Conservation (phyloP, 129 eudicot species). For the Pseudognaphalium luteoalbum region DNA sequence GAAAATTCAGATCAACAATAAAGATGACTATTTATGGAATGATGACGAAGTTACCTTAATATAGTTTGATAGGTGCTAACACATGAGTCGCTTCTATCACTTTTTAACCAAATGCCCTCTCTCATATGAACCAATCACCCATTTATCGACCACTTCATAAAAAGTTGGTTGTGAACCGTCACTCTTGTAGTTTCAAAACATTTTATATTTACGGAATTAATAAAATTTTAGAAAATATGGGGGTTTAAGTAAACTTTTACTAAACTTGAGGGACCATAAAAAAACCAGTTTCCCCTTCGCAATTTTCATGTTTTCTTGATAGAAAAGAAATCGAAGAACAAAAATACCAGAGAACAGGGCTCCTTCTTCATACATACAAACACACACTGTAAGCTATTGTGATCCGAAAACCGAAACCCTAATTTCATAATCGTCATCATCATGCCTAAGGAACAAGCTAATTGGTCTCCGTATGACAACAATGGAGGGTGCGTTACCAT, state of each 20-base stretch:
- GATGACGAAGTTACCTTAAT: no score
- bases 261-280: conserved; percentile 20
- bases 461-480: conserved; percentile 54
- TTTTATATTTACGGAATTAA: no score
- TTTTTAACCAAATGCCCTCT: no score
- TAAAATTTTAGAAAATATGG: not conserved
- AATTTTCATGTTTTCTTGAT: conserved; percentile 36
- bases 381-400: conserved; percentile 8
- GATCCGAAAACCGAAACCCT: conserved; percentile 16
- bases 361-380: conserved; percentile 22
- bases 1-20: no score
- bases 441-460: conserved; percentile 50
- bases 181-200: no score
- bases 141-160: no score
- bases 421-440: not conserved
- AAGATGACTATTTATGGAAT: no score
- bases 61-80: no score
- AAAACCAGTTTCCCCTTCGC: conserved; percentile 5
- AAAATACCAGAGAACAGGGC: conserved; percentile 23
- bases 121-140: no score
- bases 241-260: not conserved
- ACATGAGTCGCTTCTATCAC: no score
- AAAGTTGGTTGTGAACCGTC: no score
- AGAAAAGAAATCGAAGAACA: conserved; percentile 32
- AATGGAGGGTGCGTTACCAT: conserved; percentile 40